phyloP scores from a whole-genome alignment of 805 yeast genomes.

The Candida fluviatilis region DNA sequence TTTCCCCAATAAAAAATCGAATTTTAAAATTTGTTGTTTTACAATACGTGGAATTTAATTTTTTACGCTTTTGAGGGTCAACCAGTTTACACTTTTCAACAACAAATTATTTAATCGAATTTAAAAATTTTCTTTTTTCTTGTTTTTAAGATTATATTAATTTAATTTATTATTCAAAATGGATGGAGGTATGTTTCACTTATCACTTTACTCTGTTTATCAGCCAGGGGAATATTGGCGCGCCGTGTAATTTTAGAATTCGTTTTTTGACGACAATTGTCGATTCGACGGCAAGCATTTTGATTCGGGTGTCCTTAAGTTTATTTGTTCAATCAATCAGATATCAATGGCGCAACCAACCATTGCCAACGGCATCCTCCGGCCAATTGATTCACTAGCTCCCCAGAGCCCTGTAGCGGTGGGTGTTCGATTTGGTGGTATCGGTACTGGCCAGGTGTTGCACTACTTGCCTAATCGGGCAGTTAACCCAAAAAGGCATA shows the following conservation, averaged over 20 bases:
- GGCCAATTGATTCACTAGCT: neutral
- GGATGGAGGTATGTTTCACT: constrained; percentile 54
- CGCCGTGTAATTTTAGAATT: too few relatives aligned
- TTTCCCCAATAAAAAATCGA: too few relatives aligned
- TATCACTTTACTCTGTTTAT: neutral
- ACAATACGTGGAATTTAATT: neutral
- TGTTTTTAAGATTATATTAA: constrained; percentile 1
- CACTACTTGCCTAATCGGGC: neutral
- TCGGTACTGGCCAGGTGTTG: neutral
- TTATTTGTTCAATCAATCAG: too few relatives aligned
- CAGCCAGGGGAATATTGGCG: neutral
- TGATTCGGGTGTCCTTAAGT: neutral
- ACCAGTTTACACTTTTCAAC: constrained; percentile 1
- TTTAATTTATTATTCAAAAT: constrained; percentile 29
- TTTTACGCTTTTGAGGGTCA: neutral
- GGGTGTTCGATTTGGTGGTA: too few relatives aligned
- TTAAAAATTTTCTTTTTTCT: neutral
- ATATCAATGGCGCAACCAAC: too few relatives aligned
- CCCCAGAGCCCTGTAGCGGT: too few relatives aligned
- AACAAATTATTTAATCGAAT: neutral
- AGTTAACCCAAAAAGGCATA: neutral
- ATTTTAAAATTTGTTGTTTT: neutral
- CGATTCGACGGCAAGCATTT: neutral
- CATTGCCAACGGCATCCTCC: too few relatives aligned
- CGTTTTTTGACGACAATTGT: too few relatives aligned